These are phyloP conservation scores for Tricholoma terreum DNA, from an alignment of 768 basidiomycete species.

Conservation along the genomic window DNA sequence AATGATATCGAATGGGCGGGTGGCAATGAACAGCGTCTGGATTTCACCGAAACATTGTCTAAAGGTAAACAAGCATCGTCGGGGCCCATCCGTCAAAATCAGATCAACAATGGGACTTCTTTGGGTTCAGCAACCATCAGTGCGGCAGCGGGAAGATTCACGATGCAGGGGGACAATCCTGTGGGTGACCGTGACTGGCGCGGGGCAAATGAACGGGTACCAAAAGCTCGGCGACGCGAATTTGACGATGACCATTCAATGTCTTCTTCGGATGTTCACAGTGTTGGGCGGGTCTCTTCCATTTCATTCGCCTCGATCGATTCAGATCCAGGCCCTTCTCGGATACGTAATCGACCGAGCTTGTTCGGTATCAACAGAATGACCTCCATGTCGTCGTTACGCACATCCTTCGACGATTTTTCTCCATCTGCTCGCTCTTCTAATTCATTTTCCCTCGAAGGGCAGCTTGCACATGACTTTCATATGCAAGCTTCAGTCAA, in stretches of 20 bases:
- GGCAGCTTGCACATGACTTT: conserved; percentile 74
- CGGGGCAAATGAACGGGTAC: conserved; percentile 55
- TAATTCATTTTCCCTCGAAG: conserved; percentile 74
- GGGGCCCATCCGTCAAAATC: conserved; percentile 63
- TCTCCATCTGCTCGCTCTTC: conserved; percentile 73
- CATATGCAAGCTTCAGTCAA: conserved; percentile 68
- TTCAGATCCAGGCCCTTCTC: conserved; percentile 79
- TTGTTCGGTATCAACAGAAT: conserved; percentile 69
- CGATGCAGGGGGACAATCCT: conserved; percentile 27
- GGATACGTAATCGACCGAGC: conserved; percentile 60
- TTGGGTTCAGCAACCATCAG: conserved; percentile 48
- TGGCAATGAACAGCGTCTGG: conserved; percentile 43
- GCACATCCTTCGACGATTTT: conserved; percentile 73
- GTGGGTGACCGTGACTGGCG: conserved; percentile 47
- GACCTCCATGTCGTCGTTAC: conserved; percentile 72
- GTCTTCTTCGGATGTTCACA: conserved; percentile 84
- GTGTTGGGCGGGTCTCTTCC: conserved; percentile 67
- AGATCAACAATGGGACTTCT: conserved; percentile 37
- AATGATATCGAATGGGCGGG: conserved; percentile 64
- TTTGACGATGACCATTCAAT: conserved; percentile 91
- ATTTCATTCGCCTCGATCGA: conserved; percentile 83
- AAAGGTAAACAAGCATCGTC: conserved; percentile 55
- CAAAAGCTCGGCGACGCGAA: conserved; percentile 78
- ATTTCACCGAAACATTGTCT: conserved; percentile 34
- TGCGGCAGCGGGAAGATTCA: conserved; percentile 61